phyloP scores from a whole-genome alignment of 208 protist genomes.

The Sergeia podlipaevii region DNA sequence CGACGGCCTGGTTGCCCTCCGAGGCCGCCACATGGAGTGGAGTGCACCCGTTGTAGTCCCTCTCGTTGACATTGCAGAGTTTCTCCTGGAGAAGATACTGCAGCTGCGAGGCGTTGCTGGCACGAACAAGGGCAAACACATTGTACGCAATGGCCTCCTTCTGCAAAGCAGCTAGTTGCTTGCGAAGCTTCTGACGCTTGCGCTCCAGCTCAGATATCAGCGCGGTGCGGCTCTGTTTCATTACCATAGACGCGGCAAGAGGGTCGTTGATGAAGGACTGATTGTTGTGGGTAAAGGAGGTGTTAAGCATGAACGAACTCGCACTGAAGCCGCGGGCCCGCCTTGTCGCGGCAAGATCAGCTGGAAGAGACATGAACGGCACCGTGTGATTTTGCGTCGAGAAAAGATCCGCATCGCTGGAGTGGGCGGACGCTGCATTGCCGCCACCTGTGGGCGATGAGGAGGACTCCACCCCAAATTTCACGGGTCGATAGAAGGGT shows the following conservation, averaged over 20 bases:
- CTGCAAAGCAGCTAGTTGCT: conserved; percentile 44
- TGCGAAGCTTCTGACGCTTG: conserved; percentile 47
- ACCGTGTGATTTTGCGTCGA: too few species aligned
- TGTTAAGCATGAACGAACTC: conserved; percentile 10
- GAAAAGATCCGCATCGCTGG: too few species aligned
- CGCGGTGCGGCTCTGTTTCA: conserved; percentile 41
- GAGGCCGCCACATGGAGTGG: conserved; percentile 79
- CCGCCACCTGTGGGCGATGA: too few species aligned
- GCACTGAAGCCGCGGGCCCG: too few species aligned
- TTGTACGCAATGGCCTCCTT: conserved; percentile 55
- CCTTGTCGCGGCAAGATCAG: too few species aligned
- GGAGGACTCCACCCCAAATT: too few species aligned
- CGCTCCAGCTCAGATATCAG: conserved; percentile 69
- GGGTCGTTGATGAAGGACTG: conserved; percentile 15
- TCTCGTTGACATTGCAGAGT: conserved; percentile 65
- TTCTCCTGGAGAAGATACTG: conserved; percentile 67
- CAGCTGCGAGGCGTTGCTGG: conserved; percentile 72
- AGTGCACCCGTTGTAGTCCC: conserved; percentile 88
- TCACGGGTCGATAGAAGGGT: too few species aligned
- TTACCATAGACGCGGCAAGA: conserved; percentile 17
- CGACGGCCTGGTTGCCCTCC: conserved; percentile 75
- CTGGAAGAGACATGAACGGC: too few species aligned
- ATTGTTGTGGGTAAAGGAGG: conserved; percentile 9
- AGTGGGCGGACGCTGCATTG: too few species aligned
- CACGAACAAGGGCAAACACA: conserved; percentile 80